These are phyloP conservation scores for Periglandula ipomoeae DNA, from an alignment of 2,329 filamentous ascomycete species.

Conservation along the genomic window DNA sequence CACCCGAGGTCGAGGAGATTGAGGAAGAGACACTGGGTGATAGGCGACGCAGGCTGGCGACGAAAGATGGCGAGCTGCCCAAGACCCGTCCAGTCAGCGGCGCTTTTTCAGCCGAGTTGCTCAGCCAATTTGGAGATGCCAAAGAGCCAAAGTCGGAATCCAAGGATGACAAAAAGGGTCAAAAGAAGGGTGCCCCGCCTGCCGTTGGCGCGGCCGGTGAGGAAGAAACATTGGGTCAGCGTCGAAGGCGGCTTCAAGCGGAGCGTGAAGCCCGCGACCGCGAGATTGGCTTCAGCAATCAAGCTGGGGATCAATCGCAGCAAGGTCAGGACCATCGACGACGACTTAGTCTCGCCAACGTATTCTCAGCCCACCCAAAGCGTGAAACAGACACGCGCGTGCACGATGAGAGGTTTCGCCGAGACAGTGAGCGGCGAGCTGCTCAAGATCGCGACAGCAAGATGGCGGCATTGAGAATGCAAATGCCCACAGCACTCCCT, in stretches of 20 bases:
- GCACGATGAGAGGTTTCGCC: constrained; percentile 30
- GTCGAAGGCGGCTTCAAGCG: constrained; percentile 63
- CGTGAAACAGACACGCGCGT: constrained; percentile 31
- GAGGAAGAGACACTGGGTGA: constrained; percentile 59
- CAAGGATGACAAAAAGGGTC: constrained; percentile 24
- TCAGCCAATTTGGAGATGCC: constrained; percentile 52
- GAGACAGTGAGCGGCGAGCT: constrained; percentile 31
- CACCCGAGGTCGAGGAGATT: constrained; percentile 47
- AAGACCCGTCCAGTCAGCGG: constrained; percentile 50
- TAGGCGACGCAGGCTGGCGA: constrained; percentile 55
- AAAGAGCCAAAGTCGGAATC: constrained; percentile 27
- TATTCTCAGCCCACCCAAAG: constrained; percentile 38
- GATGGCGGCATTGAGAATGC: constrained; percentile 37
- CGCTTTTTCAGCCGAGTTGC: constrained; percentile 60
- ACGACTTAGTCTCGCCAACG: constrained; percentile 49
- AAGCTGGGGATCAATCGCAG: constrained; percentile 13
- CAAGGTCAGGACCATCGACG: constrained; percentile 13
- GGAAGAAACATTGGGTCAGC: constrained; percentile 72
- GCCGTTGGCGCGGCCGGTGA: constrained; percentile 30
- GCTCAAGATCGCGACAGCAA: constrained; percentile 36
- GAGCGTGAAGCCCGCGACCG: constrained; percentile 55
- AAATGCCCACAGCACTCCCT: constrained; percentile 37
- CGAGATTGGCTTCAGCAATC: constrained; percentile 35
- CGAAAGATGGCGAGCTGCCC: constrained; percentile 43
- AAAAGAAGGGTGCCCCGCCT: constrained; percentile 28